Base-by-base conservation (phyloP, 352 stramenopile genomes). In the Lagenidium sp. region DNA sequence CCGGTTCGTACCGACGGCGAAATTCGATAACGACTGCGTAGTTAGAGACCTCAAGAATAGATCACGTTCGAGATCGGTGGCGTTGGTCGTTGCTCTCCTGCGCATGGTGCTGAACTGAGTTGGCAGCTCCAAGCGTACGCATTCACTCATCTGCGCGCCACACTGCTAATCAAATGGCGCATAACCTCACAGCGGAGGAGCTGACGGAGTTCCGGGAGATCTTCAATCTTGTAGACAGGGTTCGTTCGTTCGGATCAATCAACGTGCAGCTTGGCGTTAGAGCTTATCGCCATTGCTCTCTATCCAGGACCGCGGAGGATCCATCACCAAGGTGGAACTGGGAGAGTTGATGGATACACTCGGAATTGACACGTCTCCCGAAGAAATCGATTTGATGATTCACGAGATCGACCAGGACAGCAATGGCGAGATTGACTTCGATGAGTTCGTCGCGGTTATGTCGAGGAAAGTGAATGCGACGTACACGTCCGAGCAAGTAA, bases 361-460 rank as follows among this genome's bases (percentile, higher is more conserved):
- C 2, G 89, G 87, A 25, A 97, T 97, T 36, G 84, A 97, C 63
- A 94, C 87, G 12, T 94, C 79, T 1, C 79, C 86, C 2, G 60
- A 97, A 55, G 90, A 97, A 44, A 95, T 97, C 36, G 86, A 97
- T 34, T 65, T 96, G 15, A 97, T 97, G 91, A 96, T 97, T 51
- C 73, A 94, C 36, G 91, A 97, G 49, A 97, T 97, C 55, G 90
- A 97, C 57, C 81, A 97, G 57, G 86, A 97, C 65, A 94, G 76
- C 56, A 96, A 96, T 42, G 88, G 87, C 20, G 89, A 96, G 44
- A 97, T 97, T 53, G 89, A 97, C 56, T 97, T 97, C 60, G 82
- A 96, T 60, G 91, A 97, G 57, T 97, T 97, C 49, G 86, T 96
- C 5, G 88, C 82, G 2, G 86, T 97, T 32, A 97, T 97, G 88